A percentile compares a stretch with the other conserved stretches of the same genome.
These are phyloP conservation scores for Serendipita vermifera DNA, from an alignment of 768 basidiomycete genomes.

Conservation along the genomic window DNA sequence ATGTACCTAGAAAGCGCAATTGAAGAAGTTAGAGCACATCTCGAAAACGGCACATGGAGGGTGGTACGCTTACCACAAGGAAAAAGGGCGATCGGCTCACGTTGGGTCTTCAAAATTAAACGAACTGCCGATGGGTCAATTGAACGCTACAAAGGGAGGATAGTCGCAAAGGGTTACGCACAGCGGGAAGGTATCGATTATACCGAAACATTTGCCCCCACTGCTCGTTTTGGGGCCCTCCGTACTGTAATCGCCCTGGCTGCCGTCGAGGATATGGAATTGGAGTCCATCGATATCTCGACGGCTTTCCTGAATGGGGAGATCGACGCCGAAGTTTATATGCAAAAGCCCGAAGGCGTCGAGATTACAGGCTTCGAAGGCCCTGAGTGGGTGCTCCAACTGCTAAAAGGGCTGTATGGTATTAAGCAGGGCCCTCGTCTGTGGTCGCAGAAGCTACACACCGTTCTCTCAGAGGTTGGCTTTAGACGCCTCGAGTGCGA, in stretches of 20 bases:
- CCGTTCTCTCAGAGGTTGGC: slow-evolving; percentile 20
- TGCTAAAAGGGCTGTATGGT: slow-evolving; percentile 30
- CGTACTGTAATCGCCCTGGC: slow-evolving; percentile 15
- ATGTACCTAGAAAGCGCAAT: slow-evolving; percentile 16
- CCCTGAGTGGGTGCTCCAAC: too few species aligned
- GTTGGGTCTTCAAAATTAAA: slow-evolving; percentile 27
- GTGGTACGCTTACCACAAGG: slow-evolving; percentile 19
- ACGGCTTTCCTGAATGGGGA: slow-evolving; percentile 15
- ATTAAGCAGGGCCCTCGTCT: slow-evolving; percentile 29
- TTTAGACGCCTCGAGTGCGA: slow-evolving; percentile 20
- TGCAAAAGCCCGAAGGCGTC: slow-evolving; percentile 9
- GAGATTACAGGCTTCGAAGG: neutral
- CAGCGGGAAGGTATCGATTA: slow-evolving; percentile 17
- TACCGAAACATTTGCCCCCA: slow-evolving; percentile 19
- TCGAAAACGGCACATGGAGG: slow-evolving; percentile 22
- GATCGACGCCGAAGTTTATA: slow-evolving; percentile 18
- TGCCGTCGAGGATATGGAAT: slow-evolving; percentile 13
- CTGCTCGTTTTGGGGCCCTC: slow-evolving; percentile 13
- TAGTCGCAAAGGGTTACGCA: slow-evolving; percentile 17
- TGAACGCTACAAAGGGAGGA: slow-evolving; percentile 13
- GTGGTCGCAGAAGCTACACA: slow-evolving; percentile 26
- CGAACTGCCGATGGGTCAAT: slow-evolving; percentile 19
- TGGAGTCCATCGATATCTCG: slow-evolving; percentile 16
- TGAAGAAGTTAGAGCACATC: slow-evolving; percentile 18
- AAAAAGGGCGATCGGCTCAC: slow-evolving; percentile 21